phyloP scores from a whole-genome alignment of 1,139 yeast genomes.

The Lodderomyces jiufengensis region DNA sequence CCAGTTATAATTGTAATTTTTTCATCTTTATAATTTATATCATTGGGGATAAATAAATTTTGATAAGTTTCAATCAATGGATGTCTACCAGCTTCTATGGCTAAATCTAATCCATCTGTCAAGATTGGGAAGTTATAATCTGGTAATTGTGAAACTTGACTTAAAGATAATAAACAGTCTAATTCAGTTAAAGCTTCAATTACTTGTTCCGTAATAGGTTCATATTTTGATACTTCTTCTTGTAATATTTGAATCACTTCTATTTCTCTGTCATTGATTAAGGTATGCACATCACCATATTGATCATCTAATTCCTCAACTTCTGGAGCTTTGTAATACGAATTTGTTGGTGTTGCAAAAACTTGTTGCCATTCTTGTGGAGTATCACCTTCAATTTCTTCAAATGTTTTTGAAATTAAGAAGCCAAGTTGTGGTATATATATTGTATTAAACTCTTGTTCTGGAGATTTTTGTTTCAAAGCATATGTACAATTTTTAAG shows the following conservation, averaged over 20 bases:
- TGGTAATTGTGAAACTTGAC: conserved; percentile 26
- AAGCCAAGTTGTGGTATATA: conserved; percentile 48
- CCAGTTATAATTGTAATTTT: conserved; percentile 38
- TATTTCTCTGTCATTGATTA: conserved; percentile 38
- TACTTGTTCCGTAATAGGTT: conserved; percentile 13
- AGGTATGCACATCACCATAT: conserved; percentile 40
- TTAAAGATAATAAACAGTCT: conserved; percentile 37
- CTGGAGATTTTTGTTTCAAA: conserved; percentile 14
- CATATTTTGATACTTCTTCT: conserved; percentile 18
- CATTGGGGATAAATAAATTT: conserved; percentile 34
- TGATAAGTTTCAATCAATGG: conserved; percentile 37
- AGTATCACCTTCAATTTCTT: conserved; percentile 7
- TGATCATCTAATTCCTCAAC: conserved; percentile 30
- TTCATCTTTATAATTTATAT: conserved; percentile 18
- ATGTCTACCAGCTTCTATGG: conserved; percentile 31
- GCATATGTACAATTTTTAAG: conserved; percentile 15
- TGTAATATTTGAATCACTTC: conserved; percentile 35
- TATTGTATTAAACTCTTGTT: conserved; percentile 25
- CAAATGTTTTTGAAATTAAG: conserved; percentile 20
- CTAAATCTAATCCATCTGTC: conserved; percentile 19
- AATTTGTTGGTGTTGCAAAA: conserved; percentile 33
- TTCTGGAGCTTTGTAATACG: conserved; percentile 31
- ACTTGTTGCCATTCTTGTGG: conserved; percentile 28
- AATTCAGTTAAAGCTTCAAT: conserved; percentile 27
- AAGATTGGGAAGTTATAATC: conserved; percentile 35